Evolutionary conservation across 1,284 basidiomycete species (phyloP).

Genomic region (Malassezia globosa): DNA sequence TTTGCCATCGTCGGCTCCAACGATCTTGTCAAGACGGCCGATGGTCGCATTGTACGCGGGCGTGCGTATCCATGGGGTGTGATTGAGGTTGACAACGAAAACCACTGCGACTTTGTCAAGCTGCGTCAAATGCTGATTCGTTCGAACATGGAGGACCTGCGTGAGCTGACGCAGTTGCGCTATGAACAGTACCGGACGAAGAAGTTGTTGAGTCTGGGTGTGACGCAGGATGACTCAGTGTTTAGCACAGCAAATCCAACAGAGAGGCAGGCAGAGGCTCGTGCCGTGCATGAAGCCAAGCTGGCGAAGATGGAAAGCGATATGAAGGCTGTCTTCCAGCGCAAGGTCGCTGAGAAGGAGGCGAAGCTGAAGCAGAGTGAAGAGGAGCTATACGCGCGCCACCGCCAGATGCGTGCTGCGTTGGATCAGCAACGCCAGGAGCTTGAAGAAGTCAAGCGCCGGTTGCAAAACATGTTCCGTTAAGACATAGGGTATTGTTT

Average conservation of each 20-base stretch:
- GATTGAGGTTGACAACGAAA: conserved; percentile 46
- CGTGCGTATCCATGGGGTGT: conserved; percentile 46
- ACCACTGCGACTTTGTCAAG: conserved; percentile 47
- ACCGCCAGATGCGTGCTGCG: conserved; percentile 45
- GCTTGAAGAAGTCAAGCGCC: conserved; percentile 95
- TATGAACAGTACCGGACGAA: conserved; percentile 44
- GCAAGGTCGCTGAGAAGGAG: conserved; percentile 47
- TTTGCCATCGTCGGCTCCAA: conserved; percentile 45
- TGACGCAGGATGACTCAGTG: conserved; percentile 44
- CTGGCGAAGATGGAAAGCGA: conserved; percentile 47
- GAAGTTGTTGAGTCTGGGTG: conserved; percentile 40
- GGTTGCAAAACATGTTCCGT: conserved; percentile 50
- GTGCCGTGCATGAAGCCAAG: conserved; percentile 45
- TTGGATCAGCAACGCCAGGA: conserved; percentile 91
- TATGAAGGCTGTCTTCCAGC: conserved; percentile 47
- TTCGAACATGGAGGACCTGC: conserved; percentile 47
- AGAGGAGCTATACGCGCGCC: conserved; percentile 45
- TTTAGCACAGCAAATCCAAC: conserved; percentile 43
- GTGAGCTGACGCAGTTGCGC: conserved; percentile 40
- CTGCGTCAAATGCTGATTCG: conserved; percentile 47
- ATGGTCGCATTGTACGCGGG: conserved; percentile 42
- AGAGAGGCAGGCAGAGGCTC: conserved; percentile 44
- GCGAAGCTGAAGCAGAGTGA: conserved; percentile 47
- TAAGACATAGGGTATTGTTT: conserved; percentile 17
- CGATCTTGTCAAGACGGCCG: conserved; percentile 40